Evolutionary conservation across 2,329 filamentous ascomycete species (phyloP).

Genomic region (Coniochaeta prunicola): DNA sequence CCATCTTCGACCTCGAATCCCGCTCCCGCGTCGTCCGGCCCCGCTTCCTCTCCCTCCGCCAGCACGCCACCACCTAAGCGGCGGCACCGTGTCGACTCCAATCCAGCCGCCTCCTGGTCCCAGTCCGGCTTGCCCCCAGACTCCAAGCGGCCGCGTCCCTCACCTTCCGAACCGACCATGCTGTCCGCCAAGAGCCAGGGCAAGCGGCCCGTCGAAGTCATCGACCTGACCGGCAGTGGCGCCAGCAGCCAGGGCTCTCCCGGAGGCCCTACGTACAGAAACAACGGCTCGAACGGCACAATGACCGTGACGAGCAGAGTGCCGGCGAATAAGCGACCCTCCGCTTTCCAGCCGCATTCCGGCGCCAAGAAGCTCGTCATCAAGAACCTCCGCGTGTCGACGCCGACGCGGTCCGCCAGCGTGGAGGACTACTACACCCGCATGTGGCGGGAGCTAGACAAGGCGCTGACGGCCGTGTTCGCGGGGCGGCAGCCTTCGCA

Average conservation of each 20-base stretch:
- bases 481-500: constrained; percentile 51
- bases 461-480: constrained; percentile 69
- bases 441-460: constrained; percentile 66
- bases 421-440: constrained; percentile 72
- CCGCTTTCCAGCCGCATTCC: constrained; percentile 61
- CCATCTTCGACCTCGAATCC: constrained; percentile 4
- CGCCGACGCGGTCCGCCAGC: constrained; percentile 48
- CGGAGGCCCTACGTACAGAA: not conserved
- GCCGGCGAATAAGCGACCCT: constrained; percentile 13
- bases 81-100: constrained; percentile 21
- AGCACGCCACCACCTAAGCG: constrained; percentile 10
- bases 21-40: constrained; percentile 4
- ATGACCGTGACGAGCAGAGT: not conserved
- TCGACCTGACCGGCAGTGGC: constrained; percentile 35
- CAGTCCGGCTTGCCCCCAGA: constrained; percentile 13
- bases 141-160: constrained; percentile 16
- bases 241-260: not conserved
- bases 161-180: not conserved
- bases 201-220: constrained; percentile 27
- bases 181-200: constrained; percentile 24
- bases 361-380: constrained; percentile 86
- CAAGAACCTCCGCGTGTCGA: constrained; percentile 71
- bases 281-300: not conserved
- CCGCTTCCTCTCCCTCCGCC: constrained; percentile 6
- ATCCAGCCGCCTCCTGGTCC: constrained; percentile 8